phyloP scores from a whole-genome alignment of 2,329 filamentous ascomycete genomes.

The Cucurbitaria berberidis region DNA sequence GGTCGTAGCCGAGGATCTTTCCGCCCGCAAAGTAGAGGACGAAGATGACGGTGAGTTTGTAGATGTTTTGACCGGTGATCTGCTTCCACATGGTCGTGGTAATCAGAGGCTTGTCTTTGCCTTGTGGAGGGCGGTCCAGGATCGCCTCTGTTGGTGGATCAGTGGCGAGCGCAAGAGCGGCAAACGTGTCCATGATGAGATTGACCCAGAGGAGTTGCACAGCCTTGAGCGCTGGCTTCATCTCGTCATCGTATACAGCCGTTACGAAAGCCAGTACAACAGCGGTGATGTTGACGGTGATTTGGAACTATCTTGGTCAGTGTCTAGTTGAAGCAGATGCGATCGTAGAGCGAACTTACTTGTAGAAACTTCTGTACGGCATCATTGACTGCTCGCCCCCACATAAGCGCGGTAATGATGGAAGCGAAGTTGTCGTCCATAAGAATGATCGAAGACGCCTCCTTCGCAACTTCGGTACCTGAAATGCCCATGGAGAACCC shows the following conservation, averaged over 20 bases:
- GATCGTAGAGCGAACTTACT: too few relatives aligned
- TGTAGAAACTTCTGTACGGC: conserved; percentile 98
- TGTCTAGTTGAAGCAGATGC: too few relatives aligned
- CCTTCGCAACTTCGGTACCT: conserved; percentile 92
- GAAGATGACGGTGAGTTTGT: conserved; percentile 65
- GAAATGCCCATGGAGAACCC: conserved; percentile 92
- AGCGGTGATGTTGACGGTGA: conserved; percentile 97
- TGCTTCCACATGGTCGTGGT: conserved; percentile 66
- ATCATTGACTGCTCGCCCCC: conserved; percentile 96
- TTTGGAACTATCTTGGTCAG: conserved; percentile 68
- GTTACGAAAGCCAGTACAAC: conserved; percentile 97
- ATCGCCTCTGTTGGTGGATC: conserved; percentile 95
- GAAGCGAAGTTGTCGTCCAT: conserved; percentile 98
- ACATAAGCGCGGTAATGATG: conserved; percentile 91
- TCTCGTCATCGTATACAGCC: conserved; percentile 78
- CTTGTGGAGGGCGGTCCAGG: conserved; percentile 86
- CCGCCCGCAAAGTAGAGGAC: conserved; percentile 67
- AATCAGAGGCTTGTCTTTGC: conserved; percentile 87
- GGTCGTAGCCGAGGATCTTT: conserved; percentile 61
- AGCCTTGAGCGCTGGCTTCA: conserved; percentile 93
- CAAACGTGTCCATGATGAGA: conserved; percentile 92
- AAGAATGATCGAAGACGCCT: conserved; percentile 96
- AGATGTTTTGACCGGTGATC: conserved; percentile 67
- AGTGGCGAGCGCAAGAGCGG: conserved; percentile 93
- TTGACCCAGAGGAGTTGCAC: conserved; percentile 99